Evolutionary conservation across 345 rosid genomes (phyloP).

Genomic region (Camelina laxa): DNA sequence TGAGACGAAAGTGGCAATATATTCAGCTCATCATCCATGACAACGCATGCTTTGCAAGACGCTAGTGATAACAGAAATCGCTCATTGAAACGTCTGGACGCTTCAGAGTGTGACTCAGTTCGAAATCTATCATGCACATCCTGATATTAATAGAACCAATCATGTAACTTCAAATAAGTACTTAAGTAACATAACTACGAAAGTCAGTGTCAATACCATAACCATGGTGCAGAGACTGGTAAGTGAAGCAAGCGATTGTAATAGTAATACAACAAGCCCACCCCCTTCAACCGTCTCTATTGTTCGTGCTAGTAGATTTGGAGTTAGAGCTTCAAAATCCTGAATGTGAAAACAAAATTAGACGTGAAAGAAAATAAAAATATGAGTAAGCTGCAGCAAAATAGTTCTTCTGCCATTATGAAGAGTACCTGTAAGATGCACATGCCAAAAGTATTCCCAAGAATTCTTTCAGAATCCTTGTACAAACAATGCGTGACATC

Average conservation of each 20-base stretch:
- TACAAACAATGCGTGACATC: conserved; percentile 83
- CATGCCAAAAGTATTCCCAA: conserved; percentile 97
- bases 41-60: conserved; percentile 88
- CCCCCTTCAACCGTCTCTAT: conserved; percentile 98
- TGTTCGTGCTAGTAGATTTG: conserved; percentile 93
- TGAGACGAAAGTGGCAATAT: conserved; percentile 93
- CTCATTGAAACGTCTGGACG: conserved; percentile 88
- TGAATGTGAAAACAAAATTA: conserved; percentile 37
- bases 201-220: conserved; percentile 64
- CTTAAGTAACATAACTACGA: not conserved
- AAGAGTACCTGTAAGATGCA: conserved; percentile 81
- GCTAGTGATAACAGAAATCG: conserved; percentile 90
- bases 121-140: conserved; percentile 98
- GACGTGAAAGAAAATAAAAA: conserved; percentile 4
- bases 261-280: conserved; percentile 77
- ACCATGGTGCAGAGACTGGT: conserved; percentile 94
- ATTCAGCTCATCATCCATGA: conserved; percentile 95
- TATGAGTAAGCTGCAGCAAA: not conserved
- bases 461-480: conserved; percentile 87
- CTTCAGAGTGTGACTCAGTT: conserved; percentile 90
- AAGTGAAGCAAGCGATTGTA: conserved; percentile 81
- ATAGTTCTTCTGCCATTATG: not conserved
- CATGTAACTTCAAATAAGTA: conserved; percentile 28
- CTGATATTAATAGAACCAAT: conserved; percentile 53
- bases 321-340: conserved; percentile 99